Percentiles rank a stretch among this genome's conserved stretches.
phyloP scores from a whole-genome alignment of 2,329 filamentous ascomycete genomes.

The Mariannaea sp. region DNA sequence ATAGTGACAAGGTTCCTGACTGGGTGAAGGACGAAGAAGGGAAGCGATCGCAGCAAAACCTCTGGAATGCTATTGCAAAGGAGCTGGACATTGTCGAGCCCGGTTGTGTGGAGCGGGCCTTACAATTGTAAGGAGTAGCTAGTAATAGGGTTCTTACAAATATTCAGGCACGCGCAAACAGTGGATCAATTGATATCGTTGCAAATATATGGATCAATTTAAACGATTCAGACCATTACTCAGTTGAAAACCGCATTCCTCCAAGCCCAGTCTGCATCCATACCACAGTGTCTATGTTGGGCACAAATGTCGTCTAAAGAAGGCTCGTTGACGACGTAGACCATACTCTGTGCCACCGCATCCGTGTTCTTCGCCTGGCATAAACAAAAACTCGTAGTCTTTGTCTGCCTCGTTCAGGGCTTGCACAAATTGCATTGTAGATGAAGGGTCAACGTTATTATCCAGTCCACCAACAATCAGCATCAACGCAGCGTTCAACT shows the following conservation, averaged over 20 bases:
- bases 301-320: slow-evolving; percentile 24
- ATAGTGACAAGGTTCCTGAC: slow-evolving; percentile 26
- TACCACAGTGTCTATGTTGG: too few species aligned
- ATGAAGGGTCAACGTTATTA: slow-evolving; percentile 38
- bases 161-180: not conserved
- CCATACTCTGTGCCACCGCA: slow-evolving; percentile 24
- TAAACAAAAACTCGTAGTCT: slow-evolving; percentile 38
- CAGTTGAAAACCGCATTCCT: too few species aligned
- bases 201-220: too few species aligned
- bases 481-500: slow-evolving; percentile 37
- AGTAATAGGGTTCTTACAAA: not conserved
- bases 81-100: slow-evolving; percentile 38
- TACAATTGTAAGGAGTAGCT: slow-evolving; percentile 1
- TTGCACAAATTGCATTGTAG: slow-evolving; percentile 38
- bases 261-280: too few species aligned
- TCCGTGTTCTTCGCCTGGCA: slow-evolving; percentile 34
- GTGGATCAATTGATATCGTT: too few species aligned
- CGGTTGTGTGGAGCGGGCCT: slow-evolving; percentile 31
- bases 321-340: slow-evolving; percentile 26
- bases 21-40: slow-evolving; percentile 32
- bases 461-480: slow-evolving; percentile 39
- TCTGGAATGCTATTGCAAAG: slow-evolving; percentile 37
- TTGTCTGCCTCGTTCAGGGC: slow-evolving; percentile 37
- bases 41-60: slow-evolving; percentile 27
- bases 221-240: too few species aligned